Evolutionary conservation across 202 grass and related monocot species (phyloP).

Genomic region (Setaria viridis): DNA sequence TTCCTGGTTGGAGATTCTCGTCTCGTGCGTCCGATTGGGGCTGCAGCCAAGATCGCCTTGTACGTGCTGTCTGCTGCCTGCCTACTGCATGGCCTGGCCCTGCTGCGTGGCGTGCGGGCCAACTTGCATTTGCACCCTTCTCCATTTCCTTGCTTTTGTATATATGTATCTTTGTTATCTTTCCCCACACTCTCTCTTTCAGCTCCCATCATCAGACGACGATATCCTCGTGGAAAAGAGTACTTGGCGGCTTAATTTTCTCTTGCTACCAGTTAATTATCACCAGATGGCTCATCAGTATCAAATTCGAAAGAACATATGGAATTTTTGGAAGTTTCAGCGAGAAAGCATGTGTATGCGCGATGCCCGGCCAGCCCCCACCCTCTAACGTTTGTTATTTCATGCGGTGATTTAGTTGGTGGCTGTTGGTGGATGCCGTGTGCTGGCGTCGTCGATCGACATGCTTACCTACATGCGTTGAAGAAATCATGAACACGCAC

Average conservation of each 20-base stretch:
- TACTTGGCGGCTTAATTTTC: neutral
- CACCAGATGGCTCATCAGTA: neutral
- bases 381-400: slow-evolving; percentile 17
- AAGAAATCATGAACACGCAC: neutral
- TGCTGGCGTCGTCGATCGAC: neutral
- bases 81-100: too few relatives aligned
- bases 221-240: neutral
- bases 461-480: slow-evolving; percentile 22
- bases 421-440: neutral
- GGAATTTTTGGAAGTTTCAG: neutral
- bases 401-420: slow-evolving; percentile 24
- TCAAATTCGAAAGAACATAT: too few relatives aligned
- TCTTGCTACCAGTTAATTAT: neutral
- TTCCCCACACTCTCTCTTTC: neutral
- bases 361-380: neutral
- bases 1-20: slow-evolving; percentile 53
- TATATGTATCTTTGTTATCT: neutral
- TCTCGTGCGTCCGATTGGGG: slow-evolving; percentile 33
- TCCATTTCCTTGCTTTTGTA: neutral
- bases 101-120: neutral
- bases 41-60: slow-evolving; percentile 38
- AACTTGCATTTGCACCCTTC: neutral
- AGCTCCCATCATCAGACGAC: neutral
- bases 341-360: neutral
- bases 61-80: slow-evolving; percentile 14